Evolutionary conservation across 345 rosid genomes (phyloP).

Genomic region (Luvunga scandens): DNA sequence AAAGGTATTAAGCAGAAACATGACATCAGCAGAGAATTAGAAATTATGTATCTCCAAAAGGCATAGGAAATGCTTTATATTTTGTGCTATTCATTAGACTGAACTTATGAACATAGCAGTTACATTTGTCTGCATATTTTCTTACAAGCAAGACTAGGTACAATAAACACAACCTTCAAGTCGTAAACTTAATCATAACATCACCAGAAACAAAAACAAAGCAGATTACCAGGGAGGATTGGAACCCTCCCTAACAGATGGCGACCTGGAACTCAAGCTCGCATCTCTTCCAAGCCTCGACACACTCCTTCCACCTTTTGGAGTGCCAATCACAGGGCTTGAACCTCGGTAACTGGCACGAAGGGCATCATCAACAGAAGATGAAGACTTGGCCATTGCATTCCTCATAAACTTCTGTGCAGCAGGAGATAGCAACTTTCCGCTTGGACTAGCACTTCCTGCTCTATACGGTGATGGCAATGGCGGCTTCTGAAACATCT

Average conservation of each 20-base stretch:
- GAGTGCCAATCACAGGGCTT: constrained; percentile 67
- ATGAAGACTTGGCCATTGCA: constrained; percentile 76
- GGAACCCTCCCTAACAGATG: constrained; percentile 56
- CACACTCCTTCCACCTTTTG: constrained; percentile 66
- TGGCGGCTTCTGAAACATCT: constrained; percentile 86
- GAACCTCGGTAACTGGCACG: constrained; percentile 93
- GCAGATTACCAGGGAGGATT: constrained; percentile 52
- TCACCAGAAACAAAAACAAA: not conserved
- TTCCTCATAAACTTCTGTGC: constrained; percentile 92
- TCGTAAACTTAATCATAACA: not conserved
- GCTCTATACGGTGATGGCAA: constrained; percentile 84
- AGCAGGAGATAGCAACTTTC: constrained; percentile 80
- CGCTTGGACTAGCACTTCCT: constrained; percentile 95
- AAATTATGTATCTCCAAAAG: not conserved
- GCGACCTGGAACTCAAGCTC: constrained; percentile 55
- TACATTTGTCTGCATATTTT: not conserved
- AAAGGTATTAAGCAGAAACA: not conserved
- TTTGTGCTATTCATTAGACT: constrained; percentile 1
- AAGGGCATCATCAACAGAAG: constrained; percentile 90
- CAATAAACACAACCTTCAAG: not conserved
- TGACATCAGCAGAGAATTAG: not conserved
- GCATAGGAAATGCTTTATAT: not conserved
- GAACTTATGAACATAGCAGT: not conserved
- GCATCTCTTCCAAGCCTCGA: constrained; percentile 84
- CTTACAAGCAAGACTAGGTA: not conserved